Conservation (phyloP, 768 basidiomycete species). For the Atractiella rhizophila region DNA sequence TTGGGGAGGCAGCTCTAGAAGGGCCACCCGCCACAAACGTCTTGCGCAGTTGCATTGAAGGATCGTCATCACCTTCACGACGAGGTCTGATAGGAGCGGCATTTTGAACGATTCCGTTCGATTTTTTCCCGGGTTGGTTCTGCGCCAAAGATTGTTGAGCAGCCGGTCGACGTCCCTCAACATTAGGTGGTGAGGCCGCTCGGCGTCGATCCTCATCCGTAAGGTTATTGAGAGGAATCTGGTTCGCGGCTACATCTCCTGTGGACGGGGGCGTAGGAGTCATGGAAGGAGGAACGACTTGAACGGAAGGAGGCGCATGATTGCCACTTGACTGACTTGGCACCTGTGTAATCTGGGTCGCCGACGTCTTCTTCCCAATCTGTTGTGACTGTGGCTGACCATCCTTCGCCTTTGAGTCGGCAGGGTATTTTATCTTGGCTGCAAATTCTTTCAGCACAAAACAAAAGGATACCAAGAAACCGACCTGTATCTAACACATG, state of each 20-base stretch:
- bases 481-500: conserved; percentile 84
- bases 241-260: not conserved
- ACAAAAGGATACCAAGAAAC: conserved; percentile 21
- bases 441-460: conserved; percentile 63
- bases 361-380: no score
- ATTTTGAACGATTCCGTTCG: no score
- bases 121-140: no score
- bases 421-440: conserved; percentile 84
- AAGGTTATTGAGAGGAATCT: not conserved
- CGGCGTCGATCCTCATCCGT: not conserved
- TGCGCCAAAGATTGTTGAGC: no score
- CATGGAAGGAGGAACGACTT: not conserved
- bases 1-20: no score
- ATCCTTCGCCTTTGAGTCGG: conserved; percentile 23
- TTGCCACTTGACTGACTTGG: conserved; percentile 1
- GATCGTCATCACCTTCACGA: no score
- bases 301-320: not conserved
- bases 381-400: not conserved
- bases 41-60: no score
- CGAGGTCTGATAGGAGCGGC: no score
- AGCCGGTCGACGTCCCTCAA: no score
- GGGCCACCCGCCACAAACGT: no score
- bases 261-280: not conserved
- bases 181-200: not conserved
- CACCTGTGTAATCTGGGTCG: not conserved